These are phyloP conservation scores for Annulohypoxylon bovei DNA, from an alignment of 495 filamentous ascomycete genomes.

Conservation along the genomic window DNA sequence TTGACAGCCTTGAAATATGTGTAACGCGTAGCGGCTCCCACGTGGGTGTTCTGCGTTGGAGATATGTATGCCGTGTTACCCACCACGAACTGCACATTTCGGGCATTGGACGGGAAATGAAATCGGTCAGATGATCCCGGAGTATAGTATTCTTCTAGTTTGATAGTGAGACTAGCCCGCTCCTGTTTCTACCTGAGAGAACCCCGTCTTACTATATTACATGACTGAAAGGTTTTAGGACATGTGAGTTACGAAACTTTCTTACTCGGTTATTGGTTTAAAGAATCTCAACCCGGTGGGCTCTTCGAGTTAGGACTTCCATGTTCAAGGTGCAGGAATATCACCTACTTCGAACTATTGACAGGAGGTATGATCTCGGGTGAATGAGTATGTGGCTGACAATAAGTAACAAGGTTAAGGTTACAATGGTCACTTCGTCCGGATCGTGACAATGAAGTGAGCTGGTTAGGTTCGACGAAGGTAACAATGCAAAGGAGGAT, in stretches of 20 bases:
- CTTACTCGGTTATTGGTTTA: not conserved
- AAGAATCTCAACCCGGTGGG: not conserved
- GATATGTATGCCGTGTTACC: constrained; percentile 3
- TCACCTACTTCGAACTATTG: not conserved
- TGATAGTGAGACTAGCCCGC: not conserved
- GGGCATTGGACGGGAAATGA: not conserved
- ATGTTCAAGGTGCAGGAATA: not conserved
- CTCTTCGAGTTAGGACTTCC: not conserved
- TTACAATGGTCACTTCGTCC: not conserved
- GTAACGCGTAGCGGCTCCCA: not conserved
- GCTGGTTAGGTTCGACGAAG: not conserved
- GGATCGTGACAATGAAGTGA: not conserved
- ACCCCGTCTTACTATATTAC: no score
- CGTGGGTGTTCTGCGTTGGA: not conserved
- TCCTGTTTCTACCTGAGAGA: not conserved
- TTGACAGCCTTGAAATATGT: not conserved
- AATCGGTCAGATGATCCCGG: not conserved
- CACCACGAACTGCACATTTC: not conserved
- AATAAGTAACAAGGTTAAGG: no score
- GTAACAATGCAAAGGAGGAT: not conserved
- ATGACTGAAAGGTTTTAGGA: not conserved
- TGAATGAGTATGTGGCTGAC: not conserved
- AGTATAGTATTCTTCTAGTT: not conserved
- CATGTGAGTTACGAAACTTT: not conserved
- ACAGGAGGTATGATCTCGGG: not conserved